Conservation (phyloP, 768 basidiomycete species). For the Boletus sp. region DNA sequence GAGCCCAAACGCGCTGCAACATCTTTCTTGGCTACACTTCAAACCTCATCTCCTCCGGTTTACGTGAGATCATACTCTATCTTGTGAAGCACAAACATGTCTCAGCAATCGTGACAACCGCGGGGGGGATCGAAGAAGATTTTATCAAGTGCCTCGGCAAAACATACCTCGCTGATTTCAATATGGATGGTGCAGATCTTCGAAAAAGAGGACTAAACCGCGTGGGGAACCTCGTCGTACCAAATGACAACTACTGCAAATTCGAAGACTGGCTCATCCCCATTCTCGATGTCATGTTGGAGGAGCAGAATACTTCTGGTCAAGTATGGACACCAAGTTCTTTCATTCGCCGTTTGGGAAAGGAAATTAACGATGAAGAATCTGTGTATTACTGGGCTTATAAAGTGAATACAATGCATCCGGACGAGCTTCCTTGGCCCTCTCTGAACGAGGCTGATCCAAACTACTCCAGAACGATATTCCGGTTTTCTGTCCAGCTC, state of each 20-base stretch:
- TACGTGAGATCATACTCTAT: slow-evolving; percentile 88
- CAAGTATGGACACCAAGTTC: slow-evolving; percentile 89
- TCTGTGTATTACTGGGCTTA: slow-evolving; percentile 99
- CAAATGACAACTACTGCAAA: slow-evolving; percentile 98
- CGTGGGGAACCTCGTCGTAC: slow-evolving; percentile 93
- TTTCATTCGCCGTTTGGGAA: slow-evolving; percentile 90
- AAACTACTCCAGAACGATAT: slow-evolving; percentile 78
- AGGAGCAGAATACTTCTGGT: slow-evolving; percentile 74
- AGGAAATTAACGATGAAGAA: slow-evolving; percentile 95
- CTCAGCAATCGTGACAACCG: slow-evolving; percentile 90
- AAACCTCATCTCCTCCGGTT: slow-evolving; percentile 95
- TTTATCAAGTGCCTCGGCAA: slow-evolving; percentile 98
- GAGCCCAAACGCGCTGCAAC: slow-evolving; percentile 72
- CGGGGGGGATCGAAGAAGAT: slow-evolving; percentile 98
- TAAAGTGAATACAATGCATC: slow-evolving; percentile 65
- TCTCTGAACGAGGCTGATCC: slow-evolving; percentile 25
- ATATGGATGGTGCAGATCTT: slow-evolving; percentile 85
- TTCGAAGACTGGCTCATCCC: slow-evolving; percentile 99
- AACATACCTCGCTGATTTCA: slow-evolving; percentile 93
- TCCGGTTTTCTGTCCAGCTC: slow-evolving; percentile 96
- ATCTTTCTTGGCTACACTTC: slow-evolving; percentile 98
- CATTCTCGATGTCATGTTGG: slow-evolving; percentile 86
- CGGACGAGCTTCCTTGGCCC: slow-evolving; percentile 9
- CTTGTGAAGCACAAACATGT: slow-evolving; percentile 94
- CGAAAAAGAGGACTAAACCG: slow-evolving; percentile 92